Percentiles rank a stretch among this genome's conserved stretches.
Conservation (phyloP, 2,329 filamentous ascomycete species). For the Fusarium annulatum region DNA sequence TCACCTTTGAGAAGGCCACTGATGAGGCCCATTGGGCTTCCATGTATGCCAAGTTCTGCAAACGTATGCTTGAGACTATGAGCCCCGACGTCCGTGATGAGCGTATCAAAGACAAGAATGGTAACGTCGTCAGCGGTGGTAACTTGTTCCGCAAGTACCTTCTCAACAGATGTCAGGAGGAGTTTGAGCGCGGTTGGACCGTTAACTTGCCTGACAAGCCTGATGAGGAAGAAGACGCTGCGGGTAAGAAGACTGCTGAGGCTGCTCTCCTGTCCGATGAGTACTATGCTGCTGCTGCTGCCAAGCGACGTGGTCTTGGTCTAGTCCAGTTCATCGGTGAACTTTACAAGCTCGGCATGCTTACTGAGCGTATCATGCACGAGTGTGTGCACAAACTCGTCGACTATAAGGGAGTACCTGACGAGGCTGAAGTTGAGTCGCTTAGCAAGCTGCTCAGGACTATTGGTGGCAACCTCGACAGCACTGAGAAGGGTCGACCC, state of each 20-base stretch:
- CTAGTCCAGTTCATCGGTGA: slow-evolving; percentile 99
- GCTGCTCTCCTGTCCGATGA: slow-evolving; percentile 91
- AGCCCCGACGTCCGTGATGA: slow-evolving; percentile 95
- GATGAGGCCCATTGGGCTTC: slow-evolving; percentile 98
- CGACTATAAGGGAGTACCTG: slow-evolving; percentile 91
- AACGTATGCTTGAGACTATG: slow-evolving; percentile 96
- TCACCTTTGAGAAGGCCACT: slow-evolving; percentile 98
- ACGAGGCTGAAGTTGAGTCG: slow-evolving; percentile 96
- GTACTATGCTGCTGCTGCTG: slow-evolving; percentile 92
- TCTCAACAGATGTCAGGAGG: slow-evolving; percentile 97
- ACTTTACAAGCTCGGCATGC: slow-evolving; percentile 97
- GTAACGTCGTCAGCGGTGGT: slow-evolving; percentile 89
- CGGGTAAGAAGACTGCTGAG: slow-evolving; percentile 70
- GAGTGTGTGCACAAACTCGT: slow-evolving; percentile 97
- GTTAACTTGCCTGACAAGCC: slow-evolving; percentile 79
- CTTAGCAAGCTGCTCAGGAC: slow-evolving; percentile 92
- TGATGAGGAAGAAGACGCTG: slow-evolving; percentile 68
- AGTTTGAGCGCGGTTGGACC: slow-evolving; percentile 98
- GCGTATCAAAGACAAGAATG: slow-evolving; percentile 90
- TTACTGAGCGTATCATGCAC: slow-evolving; percentile 99
- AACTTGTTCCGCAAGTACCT: slow-evolving; percentile 98
- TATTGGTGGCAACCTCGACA: slow-evolving; percentile 88
- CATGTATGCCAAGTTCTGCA: slow-evolving; percentile 99
- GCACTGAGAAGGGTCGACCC: slow-evolving; percentile 81
- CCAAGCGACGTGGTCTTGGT: slow-evolving; percentile 96